phyloP scores from a whole-genome alignment of 2,329 filamentous ascomycete genomes.

The Clonostachys byssicola region DNA sequence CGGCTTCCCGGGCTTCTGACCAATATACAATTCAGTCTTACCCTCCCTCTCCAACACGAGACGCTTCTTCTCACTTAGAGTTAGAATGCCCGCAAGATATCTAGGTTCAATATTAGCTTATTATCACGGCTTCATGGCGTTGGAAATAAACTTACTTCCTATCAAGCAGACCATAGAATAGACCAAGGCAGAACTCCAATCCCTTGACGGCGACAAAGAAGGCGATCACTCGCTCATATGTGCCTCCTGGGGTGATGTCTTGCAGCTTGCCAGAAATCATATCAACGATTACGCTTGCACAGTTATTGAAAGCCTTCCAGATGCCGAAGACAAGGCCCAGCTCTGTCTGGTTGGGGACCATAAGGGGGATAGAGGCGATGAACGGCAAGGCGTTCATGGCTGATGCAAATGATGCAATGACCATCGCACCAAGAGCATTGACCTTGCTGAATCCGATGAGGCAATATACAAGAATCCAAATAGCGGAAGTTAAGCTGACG shows the following conservation, averaged over 20 bases:
- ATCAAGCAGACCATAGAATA: conserved; percentile 13
- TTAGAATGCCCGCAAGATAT: conserved; percentile 8
- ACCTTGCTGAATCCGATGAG: conserved; percentile 13
- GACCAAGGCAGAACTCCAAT: conserved; percentile 16
- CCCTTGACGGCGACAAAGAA: conserved; percentile 16
- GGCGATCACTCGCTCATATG: conserved; percentile 14
- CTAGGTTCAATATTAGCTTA: neutral
- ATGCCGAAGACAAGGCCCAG: conserved; percentile 16
- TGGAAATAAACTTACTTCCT: neutral
- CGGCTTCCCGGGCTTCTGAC: conserved; percentile 5
- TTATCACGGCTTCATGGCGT: neutral
- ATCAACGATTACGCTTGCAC: conserved; percentile 15
- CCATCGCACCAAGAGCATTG: conserved; percentile 14
- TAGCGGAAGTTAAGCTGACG: conserved; percentile 13
- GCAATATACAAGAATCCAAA: conserved; percentile 15
- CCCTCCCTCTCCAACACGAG: conserved; percentile 6
- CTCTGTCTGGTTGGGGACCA: conserved; percentile 12
- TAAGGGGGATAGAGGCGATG: conserved; percentile 14
- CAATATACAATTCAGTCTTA: conserved; percentile 6
- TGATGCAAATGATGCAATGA: conserved; percentile 14
- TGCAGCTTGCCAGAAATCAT: conserved; percentile 17
- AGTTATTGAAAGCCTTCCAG: conserved; percentile 19
- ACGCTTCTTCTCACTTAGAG: conserved; percentile 11
- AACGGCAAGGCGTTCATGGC: conserved; percentile 18
- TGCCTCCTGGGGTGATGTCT: conserved; percentile 14